Evolutionary conservation across 2,329 filamentous ascomycete genomes (phyloP), one percentile per base, ranked within the genome.

Genomic region (Aspergillus brasiliensis): DNA sequence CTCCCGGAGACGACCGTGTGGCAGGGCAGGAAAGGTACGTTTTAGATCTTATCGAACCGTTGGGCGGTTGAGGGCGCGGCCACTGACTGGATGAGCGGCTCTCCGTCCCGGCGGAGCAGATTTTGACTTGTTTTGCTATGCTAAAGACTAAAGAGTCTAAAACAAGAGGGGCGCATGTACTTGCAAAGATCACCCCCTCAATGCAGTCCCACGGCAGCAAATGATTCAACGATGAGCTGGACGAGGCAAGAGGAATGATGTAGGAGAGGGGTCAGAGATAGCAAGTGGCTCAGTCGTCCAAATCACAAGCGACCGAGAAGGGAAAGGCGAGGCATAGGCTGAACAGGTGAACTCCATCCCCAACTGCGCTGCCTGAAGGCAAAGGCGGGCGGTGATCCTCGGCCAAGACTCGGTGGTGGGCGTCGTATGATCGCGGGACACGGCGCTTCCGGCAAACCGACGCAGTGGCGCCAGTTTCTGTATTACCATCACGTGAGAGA

Each of bases 381-480:
- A 23, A 7, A 21, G 8, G 25, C 34, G 28, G 46, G 34, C 6
- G 54, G 51, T 27, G 37, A 60, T 25, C 31, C 54, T 52, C 38
- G 58, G 56, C 60, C 62, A 64, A 62, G 60, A 44, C 38, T 37
- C 48, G 49, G 60, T 51, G 37, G 56, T 48, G 51, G 49, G 37
- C 59, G 65, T 68, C 69, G 70, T 72, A 73, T 73, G 70, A 73
- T 73, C 71, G 66, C 70, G 70, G 71, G 65, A 67, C 51, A 47
- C 56, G 57, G 64, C 59, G 51, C 58, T 72, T 72, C 71, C 71
- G 70, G 66, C 66, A 67, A 65, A 49, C 65, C 64, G 61, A 63
- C 5, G 5, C 42, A 42, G 51, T 27, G 40, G 42, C 11, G 15
- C 19, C 17, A 21, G 38, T 42, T n/a, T 23, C n/a, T 3, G 34